Evolutionary conservation across 805 yeast genomes (phyloP).

Genomic region (Metschnikowia amazonensis): DNA sequence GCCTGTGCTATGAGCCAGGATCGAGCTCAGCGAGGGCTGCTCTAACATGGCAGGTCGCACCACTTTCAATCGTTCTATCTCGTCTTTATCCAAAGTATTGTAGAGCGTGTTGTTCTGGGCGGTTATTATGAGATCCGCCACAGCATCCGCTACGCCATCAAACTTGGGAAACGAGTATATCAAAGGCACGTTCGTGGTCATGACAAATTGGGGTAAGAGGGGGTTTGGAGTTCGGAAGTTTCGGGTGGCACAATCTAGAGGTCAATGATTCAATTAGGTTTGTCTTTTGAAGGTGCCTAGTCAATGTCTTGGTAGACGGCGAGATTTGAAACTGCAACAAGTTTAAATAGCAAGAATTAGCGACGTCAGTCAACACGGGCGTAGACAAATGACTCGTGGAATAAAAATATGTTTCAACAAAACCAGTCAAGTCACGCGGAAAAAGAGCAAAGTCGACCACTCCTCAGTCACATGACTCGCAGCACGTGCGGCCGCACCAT

Average conservation of each 20-base stretch:
- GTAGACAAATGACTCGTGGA: not conserved
- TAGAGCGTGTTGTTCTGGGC: slow-evolving; percentile 76
- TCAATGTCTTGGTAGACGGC: not conserved
- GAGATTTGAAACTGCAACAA: not conserved
- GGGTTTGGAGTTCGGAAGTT: not conserved
- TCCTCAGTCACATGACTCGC: slow-evolving; percentile 1
- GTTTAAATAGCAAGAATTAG: slow-evolving; percentile 1
- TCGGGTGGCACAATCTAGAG: slow-evolving; percentile 3
- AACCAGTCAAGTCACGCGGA: slow-evolving; percentile 6
- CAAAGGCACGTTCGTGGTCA: slow-evolving; percentile 93
- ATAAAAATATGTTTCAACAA: slow-evolving; percentile 5
- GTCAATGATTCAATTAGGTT: not conserved
- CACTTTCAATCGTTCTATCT: slow-evolving; percentile 31
- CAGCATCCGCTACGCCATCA: slow-evolving; percentile 90
- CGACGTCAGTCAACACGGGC: not conserved
- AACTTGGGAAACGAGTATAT: slow-evolving; percentile 90
- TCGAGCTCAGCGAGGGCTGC: slow-evolving; percentile 11
- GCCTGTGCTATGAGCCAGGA: slow-evolving; percentile 5
- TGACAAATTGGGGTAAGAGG: slow-evolving; percentile 22
- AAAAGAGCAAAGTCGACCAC: slow-evolving; percentile 9
- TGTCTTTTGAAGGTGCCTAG: not conserved
- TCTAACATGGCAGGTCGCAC: slow-evolving; percentile 19
- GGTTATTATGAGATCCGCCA: slow-evolving; percentile 87
- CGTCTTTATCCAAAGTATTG: slow-evolving; percentile 34
- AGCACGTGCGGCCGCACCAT: not conserved